Percentiles rank a stretch among this genome's conserved stretches.
phyloP scores from a whole-genome alignment of 345 rosid genomes.

The Geranium brycei region DNA sequence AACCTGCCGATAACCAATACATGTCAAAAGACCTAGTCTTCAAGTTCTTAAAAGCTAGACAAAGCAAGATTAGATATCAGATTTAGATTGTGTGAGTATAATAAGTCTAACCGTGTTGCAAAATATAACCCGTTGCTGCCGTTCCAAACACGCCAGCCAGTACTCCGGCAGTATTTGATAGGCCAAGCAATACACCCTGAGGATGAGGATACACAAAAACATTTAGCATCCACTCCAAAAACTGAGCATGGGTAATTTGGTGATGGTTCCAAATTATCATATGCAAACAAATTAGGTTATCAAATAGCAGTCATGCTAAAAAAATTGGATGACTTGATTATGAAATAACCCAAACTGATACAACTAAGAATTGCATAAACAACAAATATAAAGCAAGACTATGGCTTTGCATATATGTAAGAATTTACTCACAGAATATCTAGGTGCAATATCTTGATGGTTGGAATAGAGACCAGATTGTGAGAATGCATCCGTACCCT shows the following conservation, averaged over 20 bases:
- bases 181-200: conserved; percentile 84
- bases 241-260: neutral
- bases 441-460: conserved; percentile 93
- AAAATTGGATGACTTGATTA: no score
- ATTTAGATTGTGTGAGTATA: neutral
- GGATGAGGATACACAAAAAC: neutral
- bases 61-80: no score
- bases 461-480: conserved; percentile 91
- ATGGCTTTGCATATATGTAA: neutral
- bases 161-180: conserved; percentile 91
- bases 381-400: no score
- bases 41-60: neutral
- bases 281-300: neutral
- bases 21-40: neutral
- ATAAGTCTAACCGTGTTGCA: conserved; percentile 60
- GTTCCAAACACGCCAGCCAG: conserved; percentile 94
- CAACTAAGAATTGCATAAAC: no score
- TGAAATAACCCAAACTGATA: no score
- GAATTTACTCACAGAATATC: conserved; percentile 64
- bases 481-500: conserved; percentile 93
- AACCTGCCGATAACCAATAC: conserved; percentile 30
- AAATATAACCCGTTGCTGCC: conserved; percentile 82
- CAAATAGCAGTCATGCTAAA: no score
- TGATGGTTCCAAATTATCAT: neutral
- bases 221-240: no score